Conservation (phyloP, 176 grass and related monocot genomes). For the Miscanthus lutarioriparius region DNA sequence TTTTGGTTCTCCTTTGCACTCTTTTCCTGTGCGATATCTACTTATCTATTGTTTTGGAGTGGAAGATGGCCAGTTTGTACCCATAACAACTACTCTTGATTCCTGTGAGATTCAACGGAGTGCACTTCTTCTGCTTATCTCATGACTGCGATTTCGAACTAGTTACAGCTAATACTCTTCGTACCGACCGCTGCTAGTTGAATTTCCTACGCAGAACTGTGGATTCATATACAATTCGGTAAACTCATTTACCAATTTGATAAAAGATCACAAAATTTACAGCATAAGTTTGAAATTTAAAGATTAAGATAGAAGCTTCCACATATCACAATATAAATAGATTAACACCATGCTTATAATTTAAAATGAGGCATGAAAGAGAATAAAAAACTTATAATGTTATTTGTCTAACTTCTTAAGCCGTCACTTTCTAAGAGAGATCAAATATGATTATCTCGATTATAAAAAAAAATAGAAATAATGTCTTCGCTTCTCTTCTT, state of each 20-base stretch:
- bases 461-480: too few relatives aligned
- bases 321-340: too few relatives aligned
- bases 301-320: too few relatives aligned
- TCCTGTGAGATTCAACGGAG: neutral
- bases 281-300: too few relatives aligned
- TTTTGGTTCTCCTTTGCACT: neutral
- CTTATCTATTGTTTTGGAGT: conserved; percentile 9
- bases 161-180: neutral
- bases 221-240: neutral
- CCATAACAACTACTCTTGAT: conserved; percentile 7
- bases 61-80: conserved; percentile 17
- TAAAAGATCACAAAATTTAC: too few relatives aligned
- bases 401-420: too few relatives aligned
- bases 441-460: too few relatives aligned
- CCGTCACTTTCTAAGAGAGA: too few relatives aligned
- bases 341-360: neutral
- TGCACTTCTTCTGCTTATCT: neutral
- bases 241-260: too few relatives aligned
- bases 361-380: too few relatives aligned
- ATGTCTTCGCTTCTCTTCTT: too few relatives aligned
- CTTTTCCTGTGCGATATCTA: neutral
- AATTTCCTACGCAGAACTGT: neutral
- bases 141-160: neutral
- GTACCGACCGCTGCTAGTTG: neutral
- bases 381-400: too few relatives aligned